Base-by-base conservation (phyloP, 176 grass and related monocot species). In the Zoysia pacifica region DNA sequence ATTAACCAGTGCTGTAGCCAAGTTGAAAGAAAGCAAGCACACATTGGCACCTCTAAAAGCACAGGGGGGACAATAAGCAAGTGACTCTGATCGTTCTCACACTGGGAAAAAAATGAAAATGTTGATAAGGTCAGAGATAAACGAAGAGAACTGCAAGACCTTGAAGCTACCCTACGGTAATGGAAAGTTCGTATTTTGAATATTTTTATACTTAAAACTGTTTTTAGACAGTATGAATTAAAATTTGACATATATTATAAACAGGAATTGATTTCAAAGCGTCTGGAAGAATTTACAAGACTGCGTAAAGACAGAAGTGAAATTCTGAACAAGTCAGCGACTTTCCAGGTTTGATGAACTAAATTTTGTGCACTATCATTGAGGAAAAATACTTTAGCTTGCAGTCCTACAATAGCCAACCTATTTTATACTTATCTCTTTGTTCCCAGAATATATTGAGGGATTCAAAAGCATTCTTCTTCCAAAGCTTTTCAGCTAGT, bases 291-390 rank as follows among this genome's bases (percentile, higher is more conserved):
- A 70, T 93, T 97, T 47, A 89, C 15, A 56, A 93, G 90, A 87
- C 67, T 97, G 69, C 87, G 94, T 53, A 88, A 92, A 84, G 90
- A 97, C 70, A 92, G 88, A 91, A 90, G 87, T 65, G 87, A 87
- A 83, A 92, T 88, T 89, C 68, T 97, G 74, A 94, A 89, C 72
- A 94, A 93, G 78, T 62, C 93, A 75, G 84, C 90, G 67, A 56
- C 65, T 83, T 85, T 89, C 78, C 87, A 90, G 95, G 95, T 97
- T 87, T 66, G 85, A 89, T 88, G 20, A 78, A 63, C 62, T 40
- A 52, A 35, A 64, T 41, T 46, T 19, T 63, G 62, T 19, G 38
- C 54, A 19, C 62, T 64, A 28, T 28, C 0, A 28, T 28, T 28
- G 28, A 28, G 28, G 28, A 28, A 28, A 28, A 28, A 9, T 38